phyloP scores from a whole-genome alignment of 2,329 filamentous ascomycete species.

The Hypoxylon sp. region DNA sequence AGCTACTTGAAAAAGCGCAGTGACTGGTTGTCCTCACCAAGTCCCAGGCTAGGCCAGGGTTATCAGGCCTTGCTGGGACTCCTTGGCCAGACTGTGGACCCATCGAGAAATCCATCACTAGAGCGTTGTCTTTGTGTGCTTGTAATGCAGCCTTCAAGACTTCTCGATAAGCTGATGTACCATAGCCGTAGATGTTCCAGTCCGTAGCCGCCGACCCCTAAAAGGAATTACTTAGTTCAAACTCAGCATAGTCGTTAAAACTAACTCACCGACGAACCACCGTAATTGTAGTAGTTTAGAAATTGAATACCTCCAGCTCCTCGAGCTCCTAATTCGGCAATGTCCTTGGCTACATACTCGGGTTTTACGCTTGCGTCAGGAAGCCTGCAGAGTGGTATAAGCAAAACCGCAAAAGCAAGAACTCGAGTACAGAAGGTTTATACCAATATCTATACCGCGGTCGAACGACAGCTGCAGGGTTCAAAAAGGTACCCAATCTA shows the following conservation, averaged over 20 bases:
- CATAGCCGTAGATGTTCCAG: conserved; percentile 1
- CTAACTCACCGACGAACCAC: background rate
- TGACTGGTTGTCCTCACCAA: background rate
- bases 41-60: background rate
- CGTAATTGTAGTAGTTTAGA: background rate
- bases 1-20: background rate
- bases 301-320: background rate
- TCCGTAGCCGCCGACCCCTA: background rate
- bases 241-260: background rate
- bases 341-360: background rate
- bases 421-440: background rate
- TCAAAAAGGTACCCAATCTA: background rate
- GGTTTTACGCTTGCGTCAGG: background rate
- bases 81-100: conserved; percentile 1
- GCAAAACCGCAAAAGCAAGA: background rate
- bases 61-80: background rate
- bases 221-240: background rate
- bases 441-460: conserved; percentile 1
- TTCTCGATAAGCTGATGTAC: background rate
- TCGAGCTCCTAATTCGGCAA: background rate
- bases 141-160: background rate
- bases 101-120: background rate
- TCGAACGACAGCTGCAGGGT: background rate
- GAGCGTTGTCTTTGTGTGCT: background rate
- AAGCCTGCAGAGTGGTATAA: background rate